Base-by-base conservation (phyloP, 345 rosid species). In the Turritis glabra region DNA sequence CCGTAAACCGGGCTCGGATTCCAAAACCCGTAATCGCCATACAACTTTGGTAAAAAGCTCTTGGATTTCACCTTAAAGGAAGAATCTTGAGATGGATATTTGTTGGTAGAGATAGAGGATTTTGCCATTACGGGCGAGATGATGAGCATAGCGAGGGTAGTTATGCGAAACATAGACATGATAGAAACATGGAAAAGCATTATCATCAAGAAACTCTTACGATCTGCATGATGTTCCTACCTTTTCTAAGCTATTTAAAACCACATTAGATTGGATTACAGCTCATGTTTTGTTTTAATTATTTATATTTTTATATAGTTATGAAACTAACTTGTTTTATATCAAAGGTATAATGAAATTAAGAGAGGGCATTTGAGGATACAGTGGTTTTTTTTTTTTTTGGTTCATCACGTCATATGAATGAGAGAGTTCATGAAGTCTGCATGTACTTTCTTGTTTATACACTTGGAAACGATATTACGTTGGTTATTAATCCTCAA, bases 21-120 rank as follows among this genome's bases (percentile, higher is more conserved):
- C 80, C 77, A 77, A 64, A 77, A 77, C 63, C 80, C 80, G 57
- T 77, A 77, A 50, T 77, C 77, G 3, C 63, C 67, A 58, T 71
- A 77, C 14, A 77, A 23, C 62, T 63, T 56, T 46, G 72, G 72
- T 6, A 38, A 17, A 71, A 71, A 30, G 32, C 68, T 71, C 50
- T 58, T 50, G 23, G 67, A 40, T 48, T 50, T 33, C 33, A 69
- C 35, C 41, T 3, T 44, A 54, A 25, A 32, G 4, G 64, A n/a
- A 55, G 76, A 29, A 37, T 57, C 55, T 48, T 57, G 77, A 77
- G 69, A 48, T 47, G 55, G 37, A 64, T 23, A 43, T 14, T 13
- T 44, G 57, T 11, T 3, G 3, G 58, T 69, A 54, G 72, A 44
- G 27, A 44, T 15, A 15, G 53, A 63, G 51, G 64, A 62, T 57